phyloP scores from a whole-genome alignment of 441 rosid species.

The Corymbia calophylla region DNA sequence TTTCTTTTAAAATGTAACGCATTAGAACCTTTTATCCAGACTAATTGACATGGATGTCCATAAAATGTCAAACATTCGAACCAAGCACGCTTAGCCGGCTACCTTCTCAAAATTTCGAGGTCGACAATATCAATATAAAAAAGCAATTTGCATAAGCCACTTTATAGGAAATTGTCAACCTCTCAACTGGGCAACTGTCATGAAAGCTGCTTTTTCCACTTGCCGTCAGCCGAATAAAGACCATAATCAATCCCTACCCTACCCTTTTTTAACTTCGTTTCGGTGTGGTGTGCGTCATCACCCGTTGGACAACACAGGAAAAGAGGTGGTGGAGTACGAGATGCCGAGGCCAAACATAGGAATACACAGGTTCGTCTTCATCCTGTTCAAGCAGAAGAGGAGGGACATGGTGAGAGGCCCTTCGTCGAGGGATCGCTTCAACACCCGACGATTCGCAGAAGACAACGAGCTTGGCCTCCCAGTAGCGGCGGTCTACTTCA shows the following conservation, averaged over 20 bases:
- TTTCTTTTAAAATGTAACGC: background rate
- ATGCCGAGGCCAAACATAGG: conserved; percentile 9
- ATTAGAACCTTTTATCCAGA: background rate
- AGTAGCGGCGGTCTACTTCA: conserved; percentile 3
- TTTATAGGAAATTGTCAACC: background rate
- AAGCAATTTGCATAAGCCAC: background rate
- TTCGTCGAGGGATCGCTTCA: background rate
- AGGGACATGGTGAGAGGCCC: background rate
- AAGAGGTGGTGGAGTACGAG: conserved; percentile 7
- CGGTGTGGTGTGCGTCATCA: background rate
- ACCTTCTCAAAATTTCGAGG: background rate
- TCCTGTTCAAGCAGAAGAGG: conserved; percentile 7
- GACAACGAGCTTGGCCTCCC: conserved; percentile 4
- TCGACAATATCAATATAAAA: background rate
- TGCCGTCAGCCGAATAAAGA: background rate
- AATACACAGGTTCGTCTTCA: conserved; percentile 10
- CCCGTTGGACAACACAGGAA: background rate
- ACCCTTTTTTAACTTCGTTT: background rate
- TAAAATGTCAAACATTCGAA: background rate
- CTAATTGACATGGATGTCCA: background rate
- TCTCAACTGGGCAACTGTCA: background rate
- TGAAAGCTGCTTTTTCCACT: background rate
- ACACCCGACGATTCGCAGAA: background rate
- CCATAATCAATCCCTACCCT: background rate
- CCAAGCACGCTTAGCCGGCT: background rate